Evolutionary conservation across 73 alveolate genomes (phyloP), one percentile per base, ranked within the genome.

Genomic region (Durusdinium trenchii): DNA sequence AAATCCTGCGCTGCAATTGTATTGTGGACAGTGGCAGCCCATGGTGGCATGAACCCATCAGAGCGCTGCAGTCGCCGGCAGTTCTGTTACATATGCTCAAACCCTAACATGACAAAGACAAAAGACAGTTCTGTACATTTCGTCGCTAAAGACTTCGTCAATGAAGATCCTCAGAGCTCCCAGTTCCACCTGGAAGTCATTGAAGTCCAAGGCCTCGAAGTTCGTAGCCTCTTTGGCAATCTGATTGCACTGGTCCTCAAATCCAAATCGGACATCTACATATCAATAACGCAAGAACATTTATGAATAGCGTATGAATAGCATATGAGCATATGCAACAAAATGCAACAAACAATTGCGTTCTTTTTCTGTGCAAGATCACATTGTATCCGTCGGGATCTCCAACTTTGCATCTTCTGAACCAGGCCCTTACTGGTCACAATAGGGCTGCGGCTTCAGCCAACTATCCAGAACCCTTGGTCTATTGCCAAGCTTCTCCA

Each of bases 151-250:
- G 43, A 62, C 76, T 62, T 38, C 76, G 32, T 38, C 5, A 40
- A 9, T 38, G 32, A 62, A 10, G 6, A 62, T 62, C 40, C 18
- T 62, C 76, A 62, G 76, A 62, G 76, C 76, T 26, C 38, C 76
- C 32, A 40, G 32, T 62, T 23, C 38, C 38, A 28, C 92, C 94
- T 84, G 98, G 46, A 91, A 91, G 57, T 91, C 98, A 46, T 91
- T 91, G 75, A 91, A 91, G 20, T 91, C 98, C 78, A 91, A n/a
- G 89, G 85, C 98, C 43, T 91, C 98, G 57, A 91, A 91, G 75
- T 76, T 79, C 38, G 98, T 91, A 14, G 89, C 38, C 78, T 91
- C 98, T 32, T 91, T 91, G 76, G 98, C 98, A 38, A 91, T 47
- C 78, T 91, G 98, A 40, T 91, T 76, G 87, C 98, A 91, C 61